Base-by-base conservation (phyloP, 23 red algal genomes). In the Agarophyton chilense region DNA sequence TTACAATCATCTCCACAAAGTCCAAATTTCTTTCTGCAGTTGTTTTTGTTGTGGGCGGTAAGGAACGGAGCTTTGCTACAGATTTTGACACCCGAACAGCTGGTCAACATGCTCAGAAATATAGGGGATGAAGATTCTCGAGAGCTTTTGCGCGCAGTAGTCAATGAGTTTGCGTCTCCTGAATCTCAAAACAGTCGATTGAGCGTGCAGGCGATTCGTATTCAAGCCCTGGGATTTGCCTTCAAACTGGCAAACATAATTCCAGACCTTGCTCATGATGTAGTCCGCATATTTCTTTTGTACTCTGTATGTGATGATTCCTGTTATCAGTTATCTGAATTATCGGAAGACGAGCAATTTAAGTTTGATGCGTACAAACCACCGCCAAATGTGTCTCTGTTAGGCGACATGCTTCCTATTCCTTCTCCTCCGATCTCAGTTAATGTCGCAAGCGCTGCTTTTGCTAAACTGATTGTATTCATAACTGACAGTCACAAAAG, bases 141-240 rank as follows among this genome's bases (percentile, higher is more conserved):
- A 36, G 41, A 26, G 4, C 51, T 88, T 16, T 75, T 88, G 34
- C 21, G 46, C 25, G 29, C 13, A 19, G 36, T 58, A 25, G 38
- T 88, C 31, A 55, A 54, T 34, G 63, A 58, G 34, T 88, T 75
- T 57, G 83, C 83, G 10, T 44, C 3, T 44, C 83, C 83, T 39
- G 16, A 39, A 10, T 13, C 26, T 19, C 21, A 74, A 77, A 54
- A 19, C 10, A 61, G 51, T 74, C 33, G 50, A 39, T 52, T 33
- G 13, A 29, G 67, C 42, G 71, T 70, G 8, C 47, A 34, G 53
- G 32, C 61, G 19, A 43, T 25, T 39, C 34, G 39, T 68, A 50
- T 52, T 16, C 60, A 64, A 10, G 11, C 45, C 7, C 7, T 71
- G 13, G 22, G 53, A 10, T 42, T 77, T 73, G 16, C 61, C 8